These are phyloP conservation scores for Pseudomicrostroma phylloplanum DNA, from an alignment of 1,284 basidiomycete species.

Conservation along the genomic window DNA sequence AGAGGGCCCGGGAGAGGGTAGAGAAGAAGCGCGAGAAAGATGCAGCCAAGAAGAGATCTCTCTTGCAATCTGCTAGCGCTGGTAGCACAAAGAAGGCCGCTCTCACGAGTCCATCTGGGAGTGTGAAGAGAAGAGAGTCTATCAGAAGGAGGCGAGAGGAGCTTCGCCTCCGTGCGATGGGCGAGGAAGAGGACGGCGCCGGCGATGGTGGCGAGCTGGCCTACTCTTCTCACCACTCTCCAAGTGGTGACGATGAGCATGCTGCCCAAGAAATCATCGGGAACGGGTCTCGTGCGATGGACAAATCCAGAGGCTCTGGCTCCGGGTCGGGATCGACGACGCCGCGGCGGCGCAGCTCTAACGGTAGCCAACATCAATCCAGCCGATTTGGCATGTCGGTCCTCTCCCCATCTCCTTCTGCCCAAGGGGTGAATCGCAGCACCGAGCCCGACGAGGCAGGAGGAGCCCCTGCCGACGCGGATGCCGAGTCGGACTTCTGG, in stretches of 20 bases:
- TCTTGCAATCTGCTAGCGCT: neutral
- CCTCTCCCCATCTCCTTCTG: neutral
- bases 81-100: neutral
- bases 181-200: slow-evolving; percentile 3
- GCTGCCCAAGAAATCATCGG: neutral
- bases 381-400: too few relatives aligned
- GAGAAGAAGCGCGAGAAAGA: slow-evolving; percentile 16
- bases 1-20: slow-evolving; percentile 37
- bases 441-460: neutral
- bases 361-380: neutral
- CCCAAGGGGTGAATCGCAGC: neutral
- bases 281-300: too few relatives aligned
- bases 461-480: slow-evolving; percentile 1
- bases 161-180: too few relatives aligned
- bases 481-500: slow-evolving; percentile 36
- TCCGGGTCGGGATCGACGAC: neutral
- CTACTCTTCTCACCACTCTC: neutral
- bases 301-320: neutral
- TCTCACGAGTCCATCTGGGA: neutral
- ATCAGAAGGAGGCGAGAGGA: neutral
- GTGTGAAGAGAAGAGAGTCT: neutral
- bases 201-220: neutral
- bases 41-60: neutral
- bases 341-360: neutral
- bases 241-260: neutral